Evolutionary conservation across 176 grass and related monocot genomes (phyloP).

Genomic region (Alopecurus myosuroides): DNA sequence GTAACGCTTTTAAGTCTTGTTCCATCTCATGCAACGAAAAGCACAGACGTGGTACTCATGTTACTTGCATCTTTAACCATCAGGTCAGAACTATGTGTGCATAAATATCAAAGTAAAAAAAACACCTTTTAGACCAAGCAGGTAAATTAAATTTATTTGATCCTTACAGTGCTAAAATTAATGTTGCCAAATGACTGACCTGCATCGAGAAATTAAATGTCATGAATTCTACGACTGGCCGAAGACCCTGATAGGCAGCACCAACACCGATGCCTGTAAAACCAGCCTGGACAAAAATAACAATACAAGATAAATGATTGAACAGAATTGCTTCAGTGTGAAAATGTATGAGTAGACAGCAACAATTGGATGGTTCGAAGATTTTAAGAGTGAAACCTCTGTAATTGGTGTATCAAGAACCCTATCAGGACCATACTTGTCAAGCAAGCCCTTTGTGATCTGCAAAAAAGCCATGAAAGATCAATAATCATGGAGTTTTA

Average conservation of each 20-base stretch:
- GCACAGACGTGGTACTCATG: neutral
- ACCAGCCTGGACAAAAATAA: conserved; percentile 63
- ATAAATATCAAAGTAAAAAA: neutral
- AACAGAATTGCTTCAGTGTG: neutral
- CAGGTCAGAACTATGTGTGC: neutral
- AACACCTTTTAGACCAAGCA: neutral
- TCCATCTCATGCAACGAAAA: neutral
- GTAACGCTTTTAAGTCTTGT: neutral
- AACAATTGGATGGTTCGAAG: neutral
- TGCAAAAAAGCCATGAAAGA: conserved; percentile 32
- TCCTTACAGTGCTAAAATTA: neutral
- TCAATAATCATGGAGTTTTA: conserved; percentile 6
- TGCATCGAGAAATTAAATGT: conserved; percentile 99
- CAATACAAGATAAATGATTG: conserved; percentile 11
- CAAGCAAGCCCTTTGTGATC: conserved; percentile 96
- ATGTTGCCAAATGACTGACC: conserved; percentile 31
- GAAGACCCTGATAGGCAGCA: conserved; percentile 91
- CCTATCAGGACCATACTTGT: conserved; percentile 95
- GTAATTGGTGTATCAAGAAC: conserved; percentile 99
- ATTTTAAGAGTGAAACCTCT: conserved; percentile 50
- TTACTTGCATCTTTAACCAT: conserved; percentile 6
- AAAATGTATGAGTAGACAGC: neutral
- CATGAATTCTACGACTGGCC: conserved; percentile 89
- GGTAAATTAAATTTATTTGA: neutral
- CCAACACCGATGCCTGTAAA: conserved; percentile 97